Conservation (phyloP, 202 grass and related monocot genomes). For the Sporobolus alterniflorus region DNA sequence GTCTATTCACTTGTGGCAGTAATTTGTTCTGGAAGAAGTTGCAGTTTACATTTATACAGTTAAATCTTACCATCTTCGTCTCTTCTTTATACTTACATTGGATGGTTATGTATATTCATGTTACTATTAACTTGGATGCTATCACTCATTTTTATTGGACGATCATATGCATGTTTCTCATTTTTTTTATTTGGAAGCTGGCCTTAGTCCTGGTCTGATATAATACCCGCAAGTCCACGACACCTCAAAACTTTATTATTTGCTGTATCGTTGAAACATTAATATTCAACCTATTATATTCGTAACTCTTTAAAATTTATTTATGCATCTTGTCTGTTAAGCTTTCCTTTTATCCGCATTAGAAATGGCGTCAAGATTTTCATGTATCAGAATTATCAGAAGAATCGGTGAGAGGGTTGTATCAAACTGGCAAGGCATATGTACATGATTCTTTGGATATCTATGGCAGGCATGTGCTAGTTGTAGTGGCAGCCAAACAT, state of each 20-base stretch:
- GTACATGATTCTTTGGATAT: conserved; percentile 75
- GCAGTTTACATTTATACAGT: background rate
- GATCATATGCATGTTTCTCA: background rate
- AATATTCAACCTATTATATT: background rate
- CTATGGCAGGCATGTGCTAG: conserved; percentile 71
- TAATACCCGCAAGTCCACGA: background rate
- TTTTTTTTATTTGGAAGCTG: background rate
- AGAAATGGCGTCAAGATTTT: conserved; percentile 95
- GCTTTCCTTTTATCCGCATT: conserved; percentile 46
- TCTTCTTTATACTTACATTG: background rate
- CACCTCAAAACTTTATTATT: background rate
- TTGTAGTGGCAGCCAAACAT: conserved; percentile 84
- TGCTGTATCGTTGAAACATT: background rate
- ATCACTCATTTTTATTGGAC: background rate
- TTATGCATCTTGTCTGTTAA: background rate
- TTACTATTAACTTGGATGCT: background rate
- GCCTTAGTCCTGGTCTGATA: background rate
- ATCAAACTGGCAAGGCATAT: conserved; percentile 85
- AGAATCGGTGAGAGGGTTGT: conserved; percentile 72
- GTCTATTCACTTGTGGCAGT: background rate
- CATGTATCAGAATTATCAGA: conserved; percentile 65
- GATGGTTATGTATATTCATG: background rate
- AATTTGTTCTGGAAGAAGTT: background rate
- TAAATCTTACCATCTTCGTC: background rate
- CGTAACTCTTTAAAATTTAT: background rate